Evolutionary conservation across 192 early-diverging fungal genomes (phyloP).

Genomic region (Diversispora epigaea): DNA sequence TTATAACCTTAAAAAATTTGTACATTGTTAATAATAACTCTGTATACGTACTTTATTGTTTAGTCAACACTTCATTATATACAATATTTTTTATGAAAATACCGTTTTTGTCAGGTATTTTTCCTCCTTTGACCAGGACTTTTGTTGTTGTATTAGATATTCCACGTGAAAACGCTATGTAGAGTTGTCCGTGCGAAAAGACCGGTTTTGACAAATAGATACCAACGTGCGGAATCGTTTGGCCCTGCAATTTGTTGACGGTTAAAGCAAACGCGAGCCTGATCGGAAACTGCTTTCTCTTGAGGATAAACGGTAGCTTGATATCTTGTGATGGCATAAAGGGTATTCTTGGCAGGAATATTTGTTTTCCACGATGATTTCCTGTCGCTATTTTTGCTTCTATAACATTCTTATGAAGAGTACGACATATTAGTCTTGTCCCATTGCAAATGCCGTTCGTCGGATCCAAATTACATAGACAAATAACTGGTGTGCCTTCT

Average conservation of each 20-base stretch:
- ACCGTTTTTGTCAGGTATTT: background rate
- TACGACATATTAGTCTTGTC: conserved; percentile 17
- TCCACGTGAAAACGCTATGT: conserved; percentile 21
- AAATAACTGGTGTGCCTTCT: background rate
- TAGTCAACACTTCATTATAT: background rate
- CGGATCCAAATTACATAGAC: conserved; percentile 36
- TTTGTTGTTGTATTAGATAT: no score
- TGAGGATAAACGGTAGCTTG: conserved; percentile 22
- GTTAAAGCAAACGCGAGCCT: conserved; percentile 32
- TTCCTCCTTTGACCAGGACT: no score
- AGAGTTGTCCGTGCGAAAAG: conserved; percentile 31
- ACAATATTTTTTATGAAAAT: background rate
- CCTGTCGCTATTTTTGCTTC: conserved; percentile 24
- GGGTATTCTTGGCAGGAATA: conserved; percentile 31
- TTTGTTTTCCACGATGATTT: conserved; percentile 4
- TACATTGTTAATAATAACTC: no score
- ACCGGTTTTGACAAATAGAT: conserved; percentile 8
- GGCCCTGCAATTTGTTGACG: conserved; percentile 30
- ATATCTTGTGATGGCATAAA: background rate
- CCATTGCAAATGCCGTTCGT: conserved; percentile 37
- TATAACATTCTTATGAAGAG: conserved; percentile 1
- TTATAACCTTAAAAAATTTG: no score
- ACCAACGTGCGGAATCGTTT: conserved; percentile 2
- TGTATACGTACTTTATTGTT: no score
- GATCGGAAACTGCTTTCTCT: conserved; percentile 15